phyloP scores from a whole-genome alignment of 768 basidiomycete genomes.

The Punctularia strigosozonata region DNA sequence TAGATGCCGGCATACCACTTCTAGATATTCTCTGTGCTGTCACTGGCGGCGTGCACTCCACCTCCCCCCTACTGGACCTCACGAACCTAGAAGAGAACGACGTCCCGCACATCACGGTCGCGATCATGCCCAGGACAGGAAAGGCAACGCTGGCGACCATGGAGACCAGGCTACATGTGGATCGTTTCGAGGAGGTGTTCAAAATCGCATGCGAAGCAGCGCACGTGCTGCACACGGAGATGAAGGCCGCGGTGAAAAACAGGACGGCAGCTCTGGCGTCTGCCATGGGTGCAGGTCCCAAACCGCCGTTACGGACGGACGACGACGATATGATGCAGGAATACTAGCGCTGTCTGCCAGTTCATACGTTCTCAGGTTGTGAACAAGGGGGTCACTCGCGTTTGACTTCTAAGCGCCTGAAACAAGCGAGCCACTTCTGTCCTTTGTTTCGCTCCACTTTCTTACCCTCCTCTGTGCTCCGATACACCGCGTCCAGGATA shows the following conservation, averaged over 20 bases:
- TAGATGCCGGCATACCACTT: slow-evolving; percentile 83
- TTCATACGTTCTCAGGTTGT: too few species aligned
- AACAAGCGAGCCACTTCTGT: slow-evolving; percentile 89
- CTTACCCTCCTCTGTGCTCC: slow-evolving; percentile 89
- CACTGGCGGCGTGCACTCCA: slow-evolving; percentile 76
- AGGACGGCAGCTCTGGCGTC: slow-evolving; percentile 52
- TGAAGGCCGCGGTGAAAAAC: slow-evolving; percentile 58
- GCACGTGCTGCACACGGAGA: slow-evolving; percentile 69
- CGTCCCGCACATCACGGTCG: slow-evolving; percentile 80
- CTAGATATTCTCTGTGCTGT: slow-evolving; percentile 87
- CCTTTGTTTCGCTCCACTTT: slow-evolving; percentile 91
- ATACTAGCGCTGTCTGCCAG: too few species aligned
- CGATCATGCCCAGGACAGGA: slow-evolving; percentile 77
- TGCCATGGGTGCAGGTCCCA: slow-evolving; percentile 42
- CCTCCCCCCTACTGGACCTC: slow-evolving; percentile 76
- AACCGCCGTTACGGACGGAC: too few species aligned
- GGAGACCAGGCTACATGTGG: slow-evolving; percentile 90
- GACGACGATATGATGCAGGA: too few species aligned
- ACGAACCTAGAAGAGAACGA: slow-evolving; percentile 85
- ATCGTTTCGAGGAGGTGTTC: slow-evolving; percentile 86
- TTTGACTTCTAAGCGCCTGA: slow-evolving; percentile 41
- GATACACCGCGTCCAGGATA: slow-evolving; percentile 73
- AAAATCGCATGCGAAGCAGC: slow-evolving; percentile 67
- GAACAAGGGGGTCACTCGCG: too few species aligned
- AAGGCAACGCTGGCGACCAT: slow-evolving; percentile 83